phyloP scores from a whole-genome alignment of 2,329 filamentous ascomycete genomes.

The Fusarium sp. region DNA sequence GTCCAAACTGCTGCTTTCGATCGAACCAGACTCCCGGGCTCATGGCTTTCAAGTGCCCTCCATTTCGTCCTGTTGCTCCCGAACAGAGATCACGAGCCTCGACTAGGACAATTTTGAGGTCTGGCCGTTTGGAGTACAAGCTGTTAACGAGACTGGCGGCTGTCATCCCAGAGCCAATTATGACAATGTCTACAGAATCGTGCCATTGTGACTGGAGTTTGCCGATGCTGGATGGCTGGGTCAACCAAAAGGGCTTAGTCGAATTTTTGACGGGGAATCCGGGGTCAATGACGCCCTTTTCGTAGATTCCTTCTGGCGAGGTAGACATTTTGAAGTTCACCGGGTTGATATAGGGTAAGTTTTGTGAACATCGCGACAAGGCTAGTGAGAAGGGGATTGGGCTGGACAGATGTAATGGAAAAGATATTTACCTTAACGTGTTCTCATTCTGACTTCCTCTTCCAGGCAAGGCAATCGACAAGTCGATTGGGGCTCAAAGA shows the following conservation, averaged over 20 bases:
- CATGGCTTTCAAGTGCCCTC: constrained; percentile 24
- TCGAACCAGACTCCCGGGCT: constrained; percentile 29
- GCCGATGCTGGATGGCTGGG: constrained; percentile 23
- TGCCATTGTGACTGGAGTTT: constrained; percentile 33
- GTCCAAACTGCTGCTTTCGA: constrained; percentile 20
- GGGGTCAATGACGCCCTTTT: constrained; percentile 39
- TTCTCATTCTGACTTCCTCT: too few species aligned
- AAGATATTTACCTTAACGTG: too few species aligned
- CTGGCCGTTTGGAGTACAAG: constrained; percentile 24
- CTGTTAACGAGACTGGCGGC: constrained; percentile 30
- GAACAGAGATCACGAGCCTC: constrained; percentile 41
- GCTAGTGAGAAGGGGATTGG: too few species aligned
- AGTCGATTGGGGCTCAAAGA: too few species aligned
- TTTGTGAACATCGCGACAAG: too few species aligned
- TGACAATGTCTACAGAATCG: constrained; percentile 32
- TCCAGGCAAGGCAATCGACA: too few species aligned
- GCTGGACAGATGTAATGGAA: too few species aligned
- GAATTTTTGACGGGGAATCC: constrained; percentile 32
- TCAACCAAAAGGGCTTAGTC: constrained; percentile 42
- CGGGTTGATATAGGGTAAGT: too few species aligned
- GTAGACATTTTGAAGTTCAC: constrained; percentile 25
- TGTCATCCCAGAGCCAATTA: constrained; percentile 44
- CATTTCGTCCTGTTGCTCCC: constrained; percentile 51
- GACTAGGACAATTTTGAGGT: constrained; percentile 32
- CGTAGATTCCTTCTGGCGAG: constrained; percentile 40